phyloP scores from a whole-genome alignment of 768 basidiomycete species.

The Lanmaoa rubissima region DNA sequence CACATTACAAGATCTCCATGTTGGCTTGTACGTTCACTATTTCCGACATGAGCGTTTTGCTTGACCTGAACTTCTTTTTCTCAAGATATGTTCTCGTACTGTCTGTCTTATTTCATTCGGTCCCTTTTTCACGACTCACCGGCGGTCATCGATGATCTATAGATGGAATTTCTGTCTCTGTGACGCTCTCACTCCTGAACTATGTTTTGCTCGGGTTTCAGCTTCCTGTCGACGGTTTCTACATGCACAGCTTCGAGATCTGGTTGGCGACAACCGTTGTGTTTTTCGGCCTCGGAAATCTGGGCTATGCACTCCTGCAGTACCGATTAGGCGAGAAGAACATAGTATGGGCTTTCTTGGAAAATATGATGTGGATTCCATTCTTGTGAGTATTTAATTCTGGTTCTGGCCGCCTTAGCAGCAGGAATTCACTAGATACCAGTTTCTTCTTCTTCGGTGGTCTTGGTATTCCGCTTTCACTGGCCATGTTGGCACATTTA shows the following conservation, averaged over 20 bases:
- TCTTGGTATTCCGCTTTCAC: constrained; percentile 50
- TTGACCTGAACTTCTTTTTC: not conserved
- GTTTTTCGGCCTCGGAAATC: constrained; percentile 70
- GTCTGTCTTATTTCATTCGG: constrained; percentile 30
- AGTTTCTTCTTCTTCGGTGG: constrained; percentile 58
- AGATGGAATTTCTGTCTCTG: constrained; percentile 61
- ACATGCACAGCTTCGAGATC: constrained; percentile 78
- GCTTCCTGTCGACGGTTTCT: constrained; percentile 71
- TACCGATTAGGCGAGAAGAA: constrained; percentile 57
- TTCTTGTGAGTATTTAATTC: constrained; percentile 36
- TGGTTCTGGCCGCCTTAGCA: not conserved
- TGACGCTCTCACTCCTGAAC: constrained; percentile 68
- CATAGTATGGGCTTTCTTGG: constrained; percentile 24
- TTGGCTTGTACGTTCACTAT: constrained; percentile 43
- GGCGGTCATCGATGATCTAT: not conserved
- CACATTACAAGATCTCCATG: constrained; percentile 79
- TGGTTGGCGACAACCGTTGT: constrained; percentile 77
- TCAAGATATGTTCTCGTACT: constrained; percentile 52
- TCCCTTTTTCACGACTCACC: not conserved
- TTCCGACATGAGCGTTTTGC: not conserved
- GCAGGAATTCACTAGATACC: constrained; percentile 3
- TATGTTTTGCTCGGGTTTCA: constrained; percentile 73
- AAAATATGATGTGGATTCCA: constrained; percentile 31
- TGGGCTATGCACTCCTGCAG: constrained; percentile 70
- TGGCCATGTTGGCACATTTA: constrained; percentile 53